A percentile compares a stretch with the other conserved stretches of the same genome.
Conservation (phyloP, 129 eudicot genomes). For the Helichrysum umbraculigerum region DNA sequence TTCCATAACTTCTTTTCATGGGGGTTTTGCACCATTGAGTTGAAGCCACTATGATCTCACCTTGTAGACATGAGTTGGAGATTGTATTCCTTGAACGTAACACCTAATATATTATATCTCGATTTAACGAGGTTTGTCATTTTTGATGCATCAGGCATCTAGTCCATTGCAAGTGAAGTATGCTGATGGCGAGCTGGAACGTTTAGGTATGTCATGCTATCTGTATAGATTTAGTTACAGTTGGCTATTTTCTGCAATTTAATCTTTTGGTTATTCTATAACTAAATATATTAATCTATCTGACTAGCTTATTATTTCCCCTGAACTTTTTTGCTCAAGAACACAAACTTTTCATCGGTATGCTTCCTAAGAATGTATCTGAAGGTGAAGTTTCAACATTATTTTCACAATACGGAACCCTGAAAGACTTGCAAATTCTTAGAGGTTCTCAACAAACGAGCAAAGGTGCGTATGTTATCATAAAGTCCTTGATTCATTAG, state of each 20-base stretch:
- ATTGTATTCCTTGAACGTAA: background rate
- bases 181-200: slow-evolving; percentile 98
- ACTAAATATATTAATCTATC: slow-evolving; percentile 7
- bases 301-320: slow-evolving; percentile 13
- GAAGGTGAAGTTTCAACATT: slow-evolving; percentile 85
- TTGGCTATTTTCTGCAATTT: slow-evolving; percentile 4
- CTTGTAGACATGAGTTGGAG: slow-evolving; percentile 16
- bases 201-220: slow-evolving; percentile 63
- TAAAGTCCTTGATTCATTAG: slow-evolving; percentile 9
- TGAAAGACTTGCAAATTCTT: slow-evolving; percentile 86
- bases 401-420: slow-evolving; percentile 80
- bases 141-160: slow-evolving; percentile 74
- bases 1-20: background rate
- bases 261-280: slow-evolving; percentile 2
- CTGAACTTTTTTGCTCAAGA: slow-evolving; percentile 48
- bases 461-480: slow-evolving; percentile 57
- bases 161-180: slow-evolving; percentile 99
- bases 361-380: slow-evolving; percentile 94
- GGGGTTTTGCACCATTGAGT: slow-evolving; percentile 7
- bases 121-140: slow-evolving; percentile 31
- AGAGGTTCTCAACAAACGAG: slow-evolving; percentile 98
- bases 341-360: slow-evolving; percentile 94
- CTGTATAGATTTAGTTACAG: slow-evolving; percentile 11
- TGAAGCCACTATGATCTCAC: slow-evolving; percentile 12
- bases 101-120: slow-evolving; percentile 7